phyloP scores from a whole-genome alignment of 352 stramenopile genomes.

The Salisapilia sapeloensis region DNA sequence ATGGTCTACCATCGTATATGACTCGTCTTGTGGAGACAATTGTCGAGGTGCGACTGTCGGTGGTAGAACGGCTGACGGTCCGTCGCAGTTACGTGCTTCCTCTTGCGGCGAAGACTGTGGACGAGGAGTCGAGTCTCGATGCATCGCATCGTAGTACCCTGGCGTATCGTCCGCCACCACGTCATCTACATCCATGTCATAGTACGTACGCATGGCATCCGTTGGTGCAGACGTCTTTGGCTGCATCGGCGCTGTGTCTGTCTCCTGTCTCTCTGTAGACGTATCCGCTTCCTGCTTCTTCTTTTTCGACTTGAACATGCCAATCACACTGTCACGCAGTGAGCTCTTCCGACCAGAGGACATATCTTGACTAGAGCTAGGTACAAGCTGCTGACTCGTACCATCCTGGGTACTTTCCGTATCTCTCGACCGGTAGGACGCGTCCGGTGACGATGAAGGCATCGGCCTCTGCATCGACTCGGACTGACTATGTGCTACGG shows the following conservation, averaged over 20 bases:
- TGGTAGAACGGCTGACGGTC: constrained; percentile 2
- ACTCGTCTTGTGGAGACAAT: constrained; percentile 14
- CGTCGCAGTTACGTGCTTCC: constrained; percentile 1
- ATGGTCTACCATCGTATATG: constrained; percentile 36
- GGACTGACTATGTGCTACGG: no score
- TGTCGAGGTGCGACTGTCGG: constrained; percentile 1
- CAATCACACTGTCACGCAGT: constrained; percentile 3
- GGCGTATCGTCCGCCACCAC: constrained; percentile 38
- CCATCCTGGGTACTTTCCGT: no score
- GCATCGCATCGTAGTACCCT: constrained; percentile 27
- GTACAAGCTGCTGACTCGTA: no score
- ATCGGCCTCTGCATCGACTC: no score
- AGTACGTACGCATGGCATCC: constrained; percentile 2
- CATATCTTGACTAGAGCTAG: not conserved
- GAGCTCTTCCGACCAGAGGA: not conserved
- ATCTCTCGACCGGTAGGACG: no score
- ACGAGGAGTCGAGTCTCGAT: no score
- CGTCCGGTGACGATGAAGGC: constrained; percentile 2
- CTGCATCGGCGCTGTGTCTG: not conserved
- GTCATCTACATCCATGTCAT: constrained; percentile 13
- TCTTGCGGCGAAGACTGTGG: not conserved
- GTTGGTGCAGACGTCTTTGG: not conserved
- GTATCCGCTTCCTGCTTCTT: not conserved
- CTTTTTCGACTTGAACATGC: constrained; percentile 4
- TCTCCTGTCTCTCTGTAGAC: constrained; percentile 1